Evolutionary conservation across 352 stramenopile species (phyloP).

Genomic region (Pythium chondricola): DNA sequence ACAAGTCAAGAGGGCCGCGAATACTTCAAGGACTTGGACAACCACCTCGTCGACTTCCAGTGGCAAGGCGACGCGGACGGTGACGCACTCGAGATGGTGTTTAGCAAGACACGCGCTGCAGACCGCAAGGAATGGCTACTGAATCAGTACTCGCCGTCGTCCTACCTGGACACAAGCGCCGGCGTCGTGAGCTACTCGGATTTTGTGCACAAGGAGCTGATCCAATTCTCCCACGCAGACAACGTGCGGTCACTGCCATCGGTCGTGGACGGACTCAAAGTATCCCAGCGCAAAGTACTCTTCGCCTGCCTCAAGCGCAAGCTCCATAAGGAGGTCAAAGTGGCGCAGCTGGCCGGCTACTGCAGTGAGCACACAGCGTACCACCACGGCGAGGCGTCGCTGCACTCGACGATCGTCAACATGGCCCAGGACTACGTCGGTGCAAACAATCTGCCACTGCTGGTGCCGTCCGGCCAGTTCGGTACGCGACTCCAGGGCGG

Average conservation of each 20-base stretch:
- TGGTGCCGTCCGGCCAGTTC: slow-evolving; percentile 98
- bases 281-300: slow-evolving; percentile 96
- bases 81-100: slow-evolving; percentile 98
- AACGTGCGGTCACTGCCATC: slow-evolving; percentile 95
- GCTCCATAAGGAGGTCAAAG: slow-evolving; percentile 98
- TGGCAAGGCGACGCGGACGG: slow-evolving; percentile 67
- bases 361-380: slow-evolving; percentile 97
- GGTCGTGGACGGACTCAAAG: slow-evolving; percentile 96
- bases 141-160: slow-evolving; percentile 76
- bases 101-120: slow-evolving; percentile 94
- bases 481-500: slow-evolving; percentile 97
- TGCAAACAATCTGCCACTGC: slow-evolving; percentile 98
- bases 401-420: slow-evolving; percentile 97
- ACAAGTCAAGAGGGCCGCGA: slow-evolving; percentile 96
- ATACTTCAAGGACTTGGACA: slow-evolving; percentile 96
- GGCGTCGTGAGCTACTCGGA: slow-evolving; percentile 90
- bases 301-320: slow-evolving; percentile 98
- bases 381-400: slow-evolving; percentile 97
- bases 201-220: slow-evolving; percentile 99
- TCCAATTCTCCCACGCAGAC: slow-evolving; percentile 97
- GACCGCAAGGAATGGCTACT: slow-evolving; percentile 97
- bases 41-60: slow-evolving; percentile 92
- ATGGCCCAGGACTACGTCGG: slow-evolving; percentile 99
- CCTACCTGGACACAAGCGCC: slow-evolving; percentile 91
- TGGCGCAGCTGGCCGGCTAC: slow-evolving; percentile 98